Evolutionary conservation across 2,329 filamentous ascomycete species (phyloP).

Genomic region (Ceratocystis albifundus): DNA sequence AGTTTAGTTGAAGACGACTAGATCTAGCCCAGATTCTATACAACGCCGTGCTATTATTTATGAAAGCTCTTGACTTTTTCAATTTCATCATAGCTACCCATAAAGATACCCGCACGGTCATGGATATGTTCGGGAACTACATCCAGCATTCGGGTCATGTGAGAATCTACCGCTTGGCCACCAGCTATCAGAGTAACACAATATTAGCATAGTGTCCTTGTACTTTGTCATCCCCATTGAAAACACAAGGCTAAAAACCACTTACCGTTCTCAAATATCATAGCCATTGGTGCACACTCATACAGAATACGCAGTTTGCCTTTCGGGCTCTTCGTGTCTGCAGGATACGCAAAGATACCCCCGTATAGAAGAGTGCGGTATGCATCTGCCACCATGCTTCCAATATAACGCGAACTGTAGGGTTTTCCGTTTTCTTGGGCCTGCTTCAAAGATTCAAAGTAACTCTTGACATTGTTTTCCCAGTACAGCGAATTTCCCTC

Average conservation of each 20-base stretch:
- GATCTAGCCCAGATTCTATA: too few relatives aligned
- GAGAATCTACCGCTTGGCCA: conserved; percentile 80
- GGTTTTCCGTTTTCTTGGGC: conserved; percentile 67
- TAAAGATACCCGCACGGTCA: conserved; percentile 87
- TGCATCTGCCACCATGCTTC: conserved; percentile 95
- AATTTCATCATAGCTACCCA: conserved; percentile 88
- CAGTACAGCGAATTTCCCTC: conserved; percentile 97
- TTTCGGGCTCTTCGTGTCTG: conserved; percentile 97
- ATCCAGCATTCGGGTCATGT: conserved; percentile 81
- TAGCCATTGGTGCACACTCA: conserved; percentile 97
- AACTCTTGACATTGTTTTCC: conserved; percentile 75
- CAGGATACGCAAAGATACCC: conserved; percentile 93
- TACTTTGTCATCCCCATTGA: not conserved
- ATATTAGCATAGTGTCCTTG: conserved; percentile 27
- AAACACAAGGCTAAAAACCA: conserved; percentile 24
- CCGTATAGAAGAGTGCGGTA: conserved; percentile 93
- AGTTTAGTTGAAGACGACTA: too few relatives aligned
- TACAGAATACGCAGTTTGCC: conserved; percentile 95
- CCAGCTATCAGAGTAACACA: conserved; percentile 49
- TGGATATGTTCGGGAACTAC: conserved; percentile 88
- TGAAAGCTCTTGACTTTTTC: conserved; percentile 87
- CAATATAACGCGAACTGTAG: conserved; percentile 91
- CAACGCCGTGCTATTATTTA: conserved; percentile 33
- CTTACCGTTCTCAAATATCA: conserved; percentile 96
- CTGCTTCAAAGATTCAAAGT: conserved; percentile 81